A percentile compares a stretch with the other conserved stretches of the same genome.
Conservation (phyloP, 2,329 filamentous ascomycete species). For the Talaromyces funiculosus region DNA sequence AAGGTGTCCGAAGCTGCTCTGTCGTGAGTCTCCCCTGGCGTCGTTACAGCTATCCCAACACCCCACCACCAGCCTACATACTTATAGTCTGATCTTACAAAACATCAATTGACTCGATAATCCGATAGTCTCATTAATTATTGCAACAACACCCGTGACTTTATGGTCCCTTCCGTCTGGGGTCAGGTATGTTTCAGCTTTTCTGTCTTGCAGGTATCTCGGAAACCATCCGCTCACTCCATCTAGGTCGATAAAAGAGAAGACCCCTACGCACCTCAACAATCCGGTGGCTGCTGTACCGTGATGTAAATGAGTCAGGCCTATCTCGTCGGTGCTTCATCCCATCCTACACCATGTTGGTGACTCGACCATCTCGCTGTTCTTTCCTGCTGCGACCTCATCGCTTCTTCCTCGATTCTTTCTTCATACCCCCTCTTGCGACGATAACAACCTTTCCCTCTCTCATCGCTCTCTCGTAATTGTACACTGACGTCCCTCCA, state of each 20-base stretch:
- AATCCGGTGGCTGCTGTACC: conserved; percentile 84
- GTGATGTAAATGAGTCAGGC: conserved; percentile 66
- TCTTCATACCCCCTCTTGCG: conserved; percentile 12
- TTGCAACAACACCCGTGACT: conserved; percentile 96
- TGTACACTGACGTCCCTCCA: conserved; percentile 11
- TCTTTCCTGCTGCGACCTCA: conserved; percentile 4
- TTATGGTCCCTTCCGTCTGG: conserved; percentile 98
- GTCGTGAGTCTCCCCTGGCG: conserved; percentile 53
- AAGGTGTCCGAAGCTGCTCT: conserved; percentile 90
- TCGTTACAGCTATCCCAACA: conserved; percentile 1
- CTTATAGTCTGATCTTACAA: not conserved
- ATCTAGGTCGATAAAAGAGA: conserved; percentile 79
- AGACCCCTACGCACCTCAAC: conserved; percentile 96
- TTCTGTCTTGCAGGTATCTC: not conserved
- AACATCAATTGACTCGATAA: conserved; percentile 8
- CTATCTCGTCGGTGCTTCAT: not conserved
- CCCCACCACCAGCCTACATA: not conserved
- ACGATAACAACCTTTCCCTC: conserved; percentile 8
- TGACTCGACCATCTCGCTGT: conserved; percentile 11
- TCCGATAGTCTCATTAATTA: conserved; percentile 81
- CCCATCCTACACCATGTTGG: not conserved
- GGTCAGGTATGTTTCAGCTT: conserved; percentile 55
- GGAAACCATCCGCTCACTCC: not conserved
- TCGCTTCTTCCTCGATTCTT: conserved; percentile 8
- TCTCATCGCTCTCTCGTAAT: conserved; percentile 1